Evolutionary conservation across 352 stramenopile genomes (phyloP).

Genomic region (Phytopythium mirpurense): DNA sequence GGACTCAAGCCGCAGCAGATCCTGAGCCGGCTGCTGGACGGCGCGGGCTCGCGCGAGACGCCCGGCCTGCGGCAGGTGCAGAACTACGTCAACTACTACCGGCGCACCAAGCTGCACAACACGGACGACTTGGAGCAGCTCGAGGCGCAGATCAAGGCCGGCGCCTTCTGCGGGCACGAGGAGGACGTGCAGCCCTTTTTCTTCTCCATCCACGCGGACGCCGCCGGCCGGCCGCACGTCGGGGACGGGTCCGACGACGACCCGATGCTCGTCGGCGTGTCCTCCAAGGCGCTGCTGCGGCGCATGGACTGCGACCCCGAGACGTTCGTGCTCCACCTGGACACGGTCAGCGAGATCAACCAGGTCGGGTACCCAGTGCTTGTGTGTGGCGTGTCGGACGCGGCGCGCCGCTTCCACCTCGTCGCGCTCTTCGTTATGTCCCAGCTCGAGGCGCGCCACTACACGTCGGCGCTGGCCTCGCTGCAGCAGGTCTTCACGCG

Average conservation of each 20-base stretch:
- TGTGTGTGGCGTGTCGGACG: not conserved
- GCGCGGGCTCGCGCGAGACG: not conserved
- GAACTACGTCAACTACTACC: not conserved
- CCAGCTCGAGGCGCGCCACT: not conserved
- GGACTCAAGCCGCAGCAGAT: not conserved
- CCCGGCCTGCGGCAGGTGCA: not conserved
- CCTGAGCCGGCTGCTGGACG: not conserved
- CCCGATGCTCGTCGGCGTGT: not conserved
- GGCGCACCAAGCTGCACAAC: not conserved
- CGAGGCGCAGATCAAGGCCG: not conserved
- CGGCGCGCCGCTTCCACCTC: not conserved
- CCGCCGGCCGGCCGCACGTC: not conserved
- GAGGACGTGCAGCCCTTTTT: not conserved
- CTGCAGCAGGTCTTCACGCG: not conserved
- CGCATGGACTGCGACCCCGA: not conserved
- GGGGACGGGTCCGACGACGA: not conserved
- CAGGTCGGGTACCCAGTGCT: not conserved
- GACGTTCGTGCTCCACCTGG: not conserved
- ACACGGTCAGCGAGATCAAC: not conserved
- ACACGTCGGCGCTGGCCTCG: not conserved
- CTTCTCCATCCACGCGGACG: not conserved
- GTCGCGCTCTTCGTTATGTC: not conserved
- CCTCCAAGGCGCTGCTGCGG: not conserved
- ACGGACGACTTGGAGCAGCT: not conserved
- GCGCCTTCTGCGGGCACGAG: not conserved